Base-by-base conservation (phyloP, 768 basidiomycete species). In the Dacryopinax primogenitus region DNA sequence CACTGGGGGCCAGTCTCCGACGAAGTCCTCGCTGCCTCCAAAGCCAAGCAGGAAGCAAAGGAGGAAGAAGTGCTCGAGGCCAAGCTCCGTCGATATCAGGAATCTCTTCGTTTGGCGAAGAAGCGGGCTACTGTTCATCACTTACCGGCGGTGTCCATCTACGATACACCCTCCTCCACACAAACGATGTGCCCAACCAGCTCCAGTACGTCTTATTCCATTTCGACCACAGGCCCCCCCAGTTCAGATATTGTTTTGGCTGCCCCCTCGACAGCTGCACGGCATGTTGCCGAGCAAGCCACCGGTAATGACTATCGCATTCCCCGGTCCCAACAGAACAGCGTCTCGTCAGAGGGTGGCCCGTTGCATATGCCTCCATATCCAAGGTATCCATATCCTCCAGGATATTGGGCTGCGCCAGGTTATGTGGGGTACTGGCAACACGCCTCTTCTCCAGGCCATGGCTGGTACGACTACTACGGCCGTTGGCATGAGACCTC, bases 1-100 rank as follows among this genome's bases (percentile, higher is more conserved):
- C 51, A 58, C 30, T 58, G 51, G 51, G 51, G 4, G 3, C 13
- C 51, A 9, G 51, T 58, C 32, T 58, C 51, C 13, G 51, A 58
- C 12, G 51, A 58, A 21, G 51, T 58, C 9, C 51, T 58, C 4
- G 51, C 51, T 11, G 51, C 51, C 4, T 58, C 51, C 13, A 58
- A 58, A 58, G 51, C 51, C 11, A 58, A 58, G 30, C 51, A 58
- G 26, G 51, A 58, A 32, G 51, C 51, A 21, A 58, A 58, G 30
- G 51, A 58, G 32, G 51, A 58, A 21, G 45, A 47, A 30, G 51
- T 30, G 3, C 32, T 58, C 9, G 51, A 58, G 18, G 26, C 51
- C 9, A 58, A 58, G 26, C 51, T 58, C 7, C 51, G 51, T 9
- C 23, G 32, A 21, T 58, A 58, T 58, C 51, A 58, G 26, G 51